Conservation (phyloP, 306 rosid genomes). For the Amphicarpaea edgeworthii region DNA sequence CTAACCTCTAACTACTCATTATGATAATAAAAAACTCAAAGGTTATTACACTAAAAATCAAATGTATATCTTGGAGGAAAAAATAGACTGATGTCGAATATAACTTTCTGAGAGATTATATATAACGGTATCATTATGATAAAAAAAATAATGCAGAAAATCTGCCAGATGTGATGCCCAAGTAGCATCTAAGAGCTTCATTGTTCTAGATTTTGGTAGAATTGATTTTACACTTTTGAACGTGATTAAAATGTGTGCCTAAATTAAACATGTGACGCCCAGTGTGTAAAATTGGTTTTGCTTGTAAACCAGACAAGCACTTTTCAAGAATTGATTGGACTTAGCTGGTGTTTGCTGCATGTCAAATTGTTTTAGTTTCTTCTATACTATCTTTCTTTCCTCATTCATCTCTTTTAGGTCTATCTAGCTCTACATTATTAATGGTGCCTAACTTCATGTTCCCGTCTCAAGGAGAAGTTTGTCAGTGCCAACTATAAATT, state of each 20-base stretch:
- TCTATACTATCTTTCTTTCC: background rate
- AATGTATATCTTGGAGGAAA: background rate
- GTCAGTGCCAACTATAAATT: too few relatives aligned
- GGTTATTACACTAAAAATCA: background rate
- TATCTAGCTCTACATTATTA: background rate
- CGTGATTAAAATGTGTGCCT: background rate
- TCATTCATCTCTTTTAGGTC: background rate
- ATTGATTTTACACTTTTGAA: background rate
- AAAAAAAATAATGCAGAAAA: background rate
- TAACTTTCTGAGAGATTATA: background rate
- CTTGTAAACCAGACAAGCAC: background rate
- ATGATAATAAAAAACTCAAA: background rate
- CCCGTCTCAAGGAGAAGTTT: background rate
- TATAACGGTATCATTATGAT: background rate
- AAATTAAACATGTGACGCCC: background rate
- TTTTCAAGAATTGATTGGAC: background rate
- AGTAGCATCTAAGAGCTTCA: background rate
- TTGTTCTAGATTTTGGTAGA: background rate
- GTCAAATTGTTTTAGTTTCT: conserved; percentile 5
- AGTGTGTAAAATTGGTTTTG: background rate
- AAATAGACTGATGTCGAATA: background rate
- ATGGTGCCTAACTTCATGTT: background rate
- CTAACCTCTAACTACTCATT: too few relatives aligned
- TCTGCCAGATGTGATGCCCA: background rate
- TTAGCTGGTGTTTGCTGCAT: background rate